These are phyloP conservation scores for Juglanconis oblonga DNA, from an alignment of 2,329 filamentous ascomycete genomes.

Conservation along the genomic window DNA sequence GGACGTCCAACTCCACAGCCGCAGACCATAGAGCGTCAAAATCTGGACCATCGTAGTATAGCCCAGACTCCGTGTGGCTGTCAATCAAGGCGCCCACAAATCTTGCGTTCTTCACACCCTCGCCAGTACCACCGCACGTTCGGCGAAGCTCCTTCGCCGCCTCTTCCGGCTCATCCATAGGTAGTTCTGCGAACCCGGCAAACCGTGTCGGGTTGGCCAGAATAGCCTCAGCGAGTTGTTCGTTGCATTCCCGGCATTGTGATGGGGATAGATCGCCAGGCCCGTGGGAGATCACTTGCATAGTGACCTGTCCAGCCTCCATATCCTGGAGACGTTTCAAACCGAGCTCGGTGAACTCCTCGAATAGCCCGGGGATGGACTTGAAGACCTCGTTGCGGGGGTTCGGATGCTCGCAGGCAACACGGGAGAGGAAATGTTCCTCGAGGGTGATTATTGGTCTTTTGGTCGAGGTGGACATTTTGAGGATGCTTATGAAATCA, in stretches of 20 bases:
- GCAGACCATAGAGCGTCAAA: slow-evolving; percentile 10
- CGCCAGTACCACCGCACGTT: slow-evolving; percentile 32
- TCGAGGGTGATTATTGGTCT: slow-evolving; percentile 38
- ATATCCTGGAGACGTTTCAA: slow-evolving; percentile 24
- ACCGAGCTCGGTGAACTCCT: slow-evolving; percentile 24
- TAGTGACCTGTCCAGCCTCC: slow-evolving; percentile 21
- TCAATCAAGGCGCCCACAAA: slow-evolving; percentile 17
- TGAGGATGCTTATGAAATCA: not conserved
- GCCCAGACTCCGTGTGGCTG: slow-evolving; percentile 14
- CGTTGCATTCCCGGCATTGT: slow-evolving; percentile 22
- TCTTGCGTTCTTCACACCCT: slow-evolving; percentile 1
- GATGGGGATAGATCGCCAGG: slow-evolving; percentile 19
- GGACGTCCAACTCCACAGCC: slow-evolving; percentile 14
- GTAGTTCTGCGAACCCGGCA: slow-evolving; percentile 28
- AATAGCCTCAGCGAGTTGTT: slow-evolving; percentile 23
- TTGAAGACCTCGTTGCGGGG: slow-evolving; percentile 21
- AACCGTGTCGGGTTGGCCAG: slow-evolving; percentile 17
- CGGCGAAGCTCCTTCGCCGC: slow-evolving; percentile 39
- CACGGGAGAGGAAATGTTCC: slow-evolving; percentile 34
- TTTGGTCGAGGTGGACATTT: not conserved
- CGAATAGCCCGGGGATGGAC: slow-evolving; percentile 20
- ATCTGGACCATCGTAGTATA: slow-evolving; percentile 12
- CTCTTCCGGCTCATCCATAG: slow-evolving; percentile 31
- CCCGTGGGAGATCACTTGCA: slow-evolving; percentile 26
- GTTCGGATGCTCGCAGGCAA: slow-evolving; percentile 17